phyloP scores from a whole-genome alignment of 2,329 filamentous ascomycete genomes.

The Trichoderma pleuroti region DNA sequence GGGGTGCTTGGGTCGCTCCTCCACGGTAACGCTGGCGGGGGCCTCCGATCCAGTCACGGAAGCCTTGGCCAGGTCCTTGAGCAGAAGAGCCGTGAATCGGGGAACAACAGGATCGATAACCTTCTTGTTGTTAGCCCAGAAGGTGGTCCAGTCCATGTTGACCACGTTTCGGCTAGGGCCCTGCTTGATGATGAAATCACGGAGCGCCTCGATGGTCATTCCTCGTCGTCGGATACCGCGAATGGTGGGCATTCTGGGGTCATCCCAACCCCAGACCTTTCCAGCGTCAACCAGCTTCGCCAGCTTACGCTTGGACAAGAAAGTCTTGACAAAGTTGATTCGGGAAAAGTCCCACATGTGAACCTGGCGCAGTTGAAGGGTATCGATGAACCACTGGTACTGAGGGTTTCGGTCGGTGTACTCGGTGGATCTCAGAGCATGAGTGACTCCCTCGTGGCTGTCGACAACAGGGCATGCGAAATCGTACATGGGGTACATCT shows the following conservation, averaged over 20 bases:
- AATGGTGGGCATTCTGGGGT: slow-evolving; percentile 81
- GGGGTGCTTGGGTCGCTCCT: slow-evolving; percentile 80
- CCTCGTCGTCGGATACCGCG: slow-evolving; percentile 74
- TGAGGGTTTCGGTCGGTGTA: slow-evolving; percentile 84
- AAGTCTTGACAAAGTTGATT: slow-evolving; percentile 79
- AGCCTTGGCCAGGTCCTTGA: slow-evolving; percentile 68
- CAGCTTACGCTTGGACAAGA: slow-evolving; percentile 82
- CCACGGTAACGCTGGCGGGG: slow-evolving; percentile 57
- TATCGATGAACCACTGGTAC: slow-evolving; percentile 81
- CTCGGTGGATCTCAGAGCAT: slow-evolving; percentile 79
- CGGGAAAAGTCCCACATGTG: slow-evolving; percentile 83
- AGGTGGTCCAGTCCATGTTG: slow-evolving; percentile 76
- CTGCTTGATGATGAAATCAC: slow-evolving; percentile 81
- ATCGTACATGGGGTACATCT: slow-evolving; percentile 85
- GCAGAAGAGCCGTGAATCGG: slow-evolving; percentile 68
- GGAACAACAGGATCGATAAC: slow-evolving; percentile 74
- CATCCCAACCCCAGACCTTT: slow-evolving; percentile 79
- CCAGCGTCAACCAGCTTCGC: slow-evolving; percentile 76
- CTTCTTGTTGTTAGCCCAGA: slow-evolving; percentile 75
- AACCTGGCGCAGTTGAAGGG: slow-evolving; percentile 69
- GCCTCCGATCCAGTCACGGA: slow-evolving; percentile 66
- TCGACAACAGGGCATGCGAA: slow-evolving; percentile 82
- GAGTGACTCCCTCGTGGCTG: slow-evolving; percentile 75
- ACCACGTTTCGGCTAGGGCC: slow-evolving; percentile 81
- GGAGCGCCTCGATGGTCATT: slow-evolving; percentile 73